Evolutionary conservation across 2,329 filamentous ascomycete species (phyloP).

Genomic region (Pseudonectria foliicola): DNA sequence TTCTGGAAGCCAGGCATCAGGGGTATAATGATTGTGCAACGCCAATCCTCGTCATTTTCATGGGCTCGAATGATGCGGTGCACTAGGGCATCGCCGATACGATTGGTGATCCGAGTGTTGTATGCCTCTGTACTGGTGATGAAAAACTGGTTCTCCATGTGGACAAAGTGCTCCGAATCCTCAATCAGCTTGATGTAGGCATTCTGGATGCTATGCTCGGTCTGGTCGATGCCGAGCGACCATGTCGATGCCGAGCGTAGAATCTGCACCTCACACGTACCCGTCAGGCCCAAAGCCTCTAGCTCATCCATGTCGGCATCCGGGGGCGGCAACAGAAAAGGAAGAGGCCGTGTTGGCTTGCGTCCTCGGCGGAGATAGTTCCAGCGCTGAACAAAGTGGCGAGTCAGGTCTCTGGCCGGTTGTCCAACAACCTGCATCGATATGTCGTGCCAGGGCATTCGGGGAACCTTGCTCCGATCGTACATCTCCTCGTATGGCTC

Average conservation of each 20-base stretch:
- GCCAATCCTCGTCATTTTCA: slow-evolving; percentile 81
- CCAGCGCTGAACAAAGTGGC: slow-evolving; percentile 97
- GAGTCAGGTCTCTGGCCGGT: slow-evolving; percentile 84
- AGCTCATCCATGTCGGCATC: slow-evolving; percentile 84
- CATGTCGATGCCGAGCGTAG: slow-evolving; percentile 83
- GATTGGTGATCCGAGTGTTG: slow-evolving; percentile 80
- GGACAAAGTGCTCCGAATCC: slow-evolving; percentile 92
- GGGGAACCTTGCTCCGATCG: slow-evolving; percentile 75
- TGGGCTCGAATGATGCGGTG: slow-evolving; percentile 83
- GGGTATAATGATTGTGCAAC: slow-evolving; percentile 81
- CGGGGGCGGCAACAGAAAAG: slow-evolving; percentile 86
- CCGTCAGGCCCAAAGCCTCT: slow-evolving; percentile 78
- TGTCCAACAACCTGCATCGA: slow-evolving; percentile 97
- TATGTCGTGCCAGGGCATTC: slow-evolving; percentile 99
- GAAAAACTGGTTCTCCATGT: slow-evolving; percentile 99
- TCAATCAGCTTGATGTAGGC: slow-evolving; percentile 94
- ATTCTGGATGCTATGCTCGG: slow-evolving; percentile 91
- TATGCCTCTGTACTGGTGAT: slow-evolving; percentile 88
- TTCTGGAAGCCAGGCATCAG: slow-evolving; percentile 99
- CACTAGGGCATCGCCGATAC: slow-evolving; percentile 89
- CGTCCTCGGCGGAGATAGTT: slow-evolving; percentile 91
- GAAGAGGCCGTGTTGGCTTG: slow-evolving; percentile 87
- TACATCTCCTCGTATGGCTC: slow-evolving; percentile 99
- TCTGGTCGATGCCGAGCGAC: slow-evolving; percentile 83
- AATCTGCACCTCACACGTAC: slow-evolving; percentile 95